Percentiles rank a stretch among this genome's conserved stretches.
Evolutionary conservation across 2,329 filamentous ascomycete genomes (phyloP).

Genomic region (Colletotrichum godetiae): DNA sequence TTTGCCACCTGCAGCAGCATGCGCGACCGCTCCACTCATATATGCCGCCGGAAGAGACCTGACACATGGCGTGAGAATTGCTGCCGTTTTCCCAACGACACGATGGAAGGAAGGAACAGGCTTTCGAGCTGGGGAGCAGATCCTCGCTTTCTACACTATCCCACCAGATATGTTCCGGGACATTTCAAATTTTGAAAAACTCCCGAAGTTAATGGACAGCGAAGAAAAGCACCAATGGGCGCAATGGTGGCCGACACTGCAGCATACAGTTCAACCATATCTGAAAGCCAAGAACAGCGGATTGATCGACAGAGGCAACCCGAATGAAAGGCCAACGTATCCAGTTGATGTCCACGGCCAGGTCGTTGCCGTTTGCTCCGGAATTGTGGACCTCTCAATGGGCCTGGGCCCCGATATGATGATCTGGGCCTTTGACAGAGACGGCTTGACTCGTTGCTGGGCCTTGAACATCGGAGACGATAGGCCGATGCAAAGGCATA

Average conservation of each 20-base stretch:
- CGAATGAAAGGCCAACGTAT: slow-evolving; percentile 36
- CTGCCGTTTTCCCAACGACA: slow-evolving; percentile 63
- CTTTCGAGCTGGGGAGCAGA: slow-evolving; percentile 42
- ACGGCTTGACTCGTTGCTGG: slow-evolving; percentile 49
- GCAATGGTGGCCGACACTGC: slow-evolving; percentile 36
- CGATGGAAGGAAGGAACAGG: background rate
- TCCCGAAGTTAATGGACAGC: slow-evolving; percentile 23
- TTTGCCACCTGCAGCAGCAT: slow-evolving; percentile 44
- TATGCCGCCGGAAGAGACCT: slow-evolving; percentile 70
- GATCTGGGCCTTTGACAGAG: slow-evolving; percentile 48
- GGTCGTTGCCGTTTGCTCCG: slow-evolving; percentile 44
- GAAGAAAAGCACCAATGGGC: slow-evolving; percentile 31
- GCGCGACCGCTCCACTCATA: slow-evolving; percentile 53
- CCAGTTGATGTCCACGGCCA: slow-evolving; percentile 47
- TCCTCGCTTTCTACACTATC: slow-evolving; percentile 70
- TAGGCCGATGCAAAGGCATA: background rate
- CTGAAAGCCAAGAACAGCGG: background rate
- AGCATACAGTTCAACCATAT: slow-evolving; percentile 9
- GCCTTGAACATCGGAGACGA: slow-evolving; percentile 42
- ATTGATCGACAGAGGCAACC: background rate
- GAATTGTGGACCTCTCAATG: slow-evolving; percentile 46
- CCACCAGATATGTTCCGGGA: slow-evolving; percentile 66
- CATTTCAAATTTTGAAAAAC: slow-evolving; percentile 37
- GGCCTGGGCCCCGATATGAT: slow-evolving; percentile 47
- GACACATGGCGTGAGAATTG: slow-evolving; percentile 66